Percentiles rank a stretch among this genome's conserved stretches.
Conservation (phyloP, 257 asterid genomes). For the Solanum verrucosum region DNA sequence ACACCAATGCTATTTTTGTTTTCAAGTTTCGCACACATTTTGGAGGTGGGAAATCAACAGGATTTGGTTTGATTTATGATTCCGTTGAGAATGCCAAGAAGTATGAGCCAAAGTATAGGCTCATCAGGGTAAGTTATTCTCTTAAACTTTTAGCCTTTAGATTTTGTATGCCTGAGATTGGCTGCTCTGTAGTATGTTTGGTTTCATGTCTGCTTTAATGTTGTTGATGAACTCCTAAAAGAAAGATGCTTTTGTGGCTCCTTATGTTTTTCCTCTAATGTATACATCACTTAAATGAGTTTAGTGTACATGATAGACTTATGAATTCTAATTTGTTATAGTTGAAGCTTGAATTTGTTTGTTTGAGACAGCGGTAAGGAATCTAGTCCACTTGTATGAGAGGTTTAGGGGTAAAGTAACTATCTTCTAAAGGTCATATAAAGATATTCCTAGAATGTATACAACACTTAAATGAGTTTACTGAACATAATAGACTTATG, state of each 20-base stretch:
- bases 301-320: neutral
- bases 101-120: slow-evolving; percentile 14
- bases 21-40: slow-evolving; percentile 14
- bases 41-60: slow-evolving; percentile 17
- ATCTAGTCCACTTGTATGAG: neutral
- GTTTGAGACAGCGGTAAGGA: neutral
- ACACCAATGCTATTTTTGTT: slow-evolving; percentile 9
- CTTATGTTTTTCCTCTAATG: neutral
- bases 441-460: neutral
- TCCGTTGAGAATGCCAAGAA: slow-evolving; percentile 15
- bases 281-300: neutral
- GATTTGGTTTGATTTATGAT: slow-evolving; percentile 13
- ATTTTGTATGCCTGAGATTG: neutral
- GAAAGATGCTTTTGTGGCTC: neutral
- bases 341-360: neutral
- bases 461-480: neutral
- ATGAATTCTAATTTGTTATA: neutral
- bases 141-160: neutral
- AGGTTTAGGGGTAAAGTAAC: neutral
- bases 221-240: neutral
- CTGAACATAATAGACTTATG: neutral
- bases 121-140: slow-evolving; percentile 8
- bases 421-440: neutral
- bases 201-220: neutral
- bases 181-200: neutral